Conservation (phyloP, 345 rosid genomes). For the Populus simonii region DNA sequence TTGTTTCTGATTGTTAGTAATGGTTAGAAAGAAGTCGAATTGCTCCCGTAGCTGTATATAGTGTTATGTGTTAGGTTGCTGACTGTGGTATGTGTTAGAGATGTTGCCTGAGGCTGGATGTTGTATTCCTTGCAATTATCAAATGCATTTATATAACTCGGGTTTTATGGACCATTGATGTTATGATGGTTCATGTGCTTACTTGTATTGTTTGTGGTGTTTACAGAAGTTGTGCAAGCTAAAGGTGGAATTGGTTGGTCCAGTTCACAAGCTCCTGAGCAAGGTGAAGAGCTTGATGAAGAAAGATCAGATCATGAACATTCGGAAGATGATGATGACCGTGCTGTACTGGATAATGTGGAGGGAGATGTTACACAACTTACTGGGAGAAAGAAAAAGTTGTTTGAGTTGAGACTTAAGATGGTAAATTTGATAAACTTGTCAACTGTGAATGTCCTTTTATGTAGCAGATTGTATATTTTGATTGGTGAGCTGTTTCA, state of each 20-base stretch:
- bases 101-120: too few species aligned
- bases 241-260: slow-evolving; percentile 24
- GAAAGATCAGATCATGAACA: slow-evolving; percentile 36
- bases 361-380: slow-evolving; percentile 61
- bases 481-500: slow-evolving; percentile 2
- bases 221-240: slow-evolving; percentile 40
- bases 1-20: background rate
- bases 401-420: slow-evolving; percentile 79
- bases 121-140: too few species aligned
- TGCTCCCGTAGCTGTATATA: too few species aligned
- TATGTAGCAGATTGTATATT: background rate
- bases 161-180: too few species aligned
- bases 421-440: slow-evolving; percentile 44
- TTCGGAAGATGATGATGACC: slow-evolving; percentile 41
- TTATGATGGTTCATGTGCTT: background rate
- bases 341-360: slow-evolving; percentile 39
- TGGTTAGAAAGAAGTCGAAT: too few species aligned
- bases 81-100: too few species aligned
- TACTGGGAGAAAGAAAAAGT: slow-evolving; percentile 76
- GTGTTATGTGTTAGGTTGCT: too few species aligned
- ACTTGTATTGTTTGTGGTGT: background rate
- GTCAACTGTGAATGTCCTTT: background rate
- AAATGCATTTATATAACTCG: too few species aligned
- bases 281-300: slow-evolving; percentile 31
- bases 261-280: slow-evolving; percentile 18